These are phyloP conservation scores for Vinca minor DNA, from an alignment of 257 asterid species.

Conservation along the genomic window DNA sequence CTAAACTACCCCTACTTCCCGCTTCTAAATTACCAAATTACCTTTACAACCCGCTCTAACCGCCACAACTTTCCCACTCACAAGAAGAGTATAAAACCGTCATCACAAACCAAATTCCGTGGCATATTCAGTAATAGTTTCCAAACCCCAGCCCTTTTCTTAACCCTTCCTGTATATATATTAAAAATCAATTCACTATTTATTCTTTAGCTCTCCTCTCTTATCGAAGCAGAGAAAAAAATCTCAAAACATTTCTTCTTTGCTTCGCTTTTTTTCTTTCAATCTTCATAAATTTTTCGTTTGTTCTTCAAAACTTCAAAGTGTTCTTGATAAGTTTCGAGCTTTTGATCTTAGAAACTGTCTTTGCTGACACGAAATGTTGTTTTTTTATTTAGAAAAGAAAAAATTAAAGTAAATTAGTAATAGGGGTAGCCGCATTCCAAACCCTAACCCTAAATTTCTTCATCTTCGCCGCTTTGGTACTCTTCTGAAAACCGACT, in stretches of 20 bases:
- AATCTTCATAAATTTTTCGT: not conserved
- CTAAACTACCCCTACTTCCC: not conserved
- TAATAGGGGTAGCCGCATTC: not conserved
- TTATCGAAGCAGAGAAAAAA: not conserved
- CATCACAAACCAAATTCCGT: not conserved
- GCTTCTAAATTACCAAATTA: not conserved
- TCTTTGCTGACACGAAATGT: too few relatives aligned
- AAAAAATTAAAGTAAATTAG: not conserved
- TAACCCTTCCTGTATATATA: conserved; percentile 1
- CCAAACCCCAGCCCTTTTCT: not conserved
- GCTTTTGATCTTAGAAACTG: not conserved
- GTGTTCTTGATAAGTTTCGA: not conserved
- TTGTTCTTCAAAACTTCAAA: not conserved
- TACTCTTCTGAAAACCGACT: not conserved
- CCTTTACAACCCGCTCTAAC: not conserved
- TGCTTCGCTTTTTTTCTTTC: not conserved
- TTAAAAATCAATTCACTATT: not conserved
- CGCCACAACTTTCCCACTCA: not conserved
- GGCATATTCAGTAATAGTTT: conserved; percentile 9
- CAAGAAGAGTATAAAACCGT: conserved; percentile 2
- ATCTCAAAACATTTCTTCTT: not conserved
- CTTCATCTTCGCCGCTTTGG: conserved; percentile 8
- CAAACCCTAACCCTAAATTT: conserved; percentile 34
- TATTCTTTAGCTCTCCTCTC: not conserved
- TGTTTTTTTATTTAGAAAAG: not conserved